These are phyloP conservation scores for Magnolia kwangsiensis DNA, from an alignment of 164 flowering plant genomes.

Conservation along the genomic window DNA sequence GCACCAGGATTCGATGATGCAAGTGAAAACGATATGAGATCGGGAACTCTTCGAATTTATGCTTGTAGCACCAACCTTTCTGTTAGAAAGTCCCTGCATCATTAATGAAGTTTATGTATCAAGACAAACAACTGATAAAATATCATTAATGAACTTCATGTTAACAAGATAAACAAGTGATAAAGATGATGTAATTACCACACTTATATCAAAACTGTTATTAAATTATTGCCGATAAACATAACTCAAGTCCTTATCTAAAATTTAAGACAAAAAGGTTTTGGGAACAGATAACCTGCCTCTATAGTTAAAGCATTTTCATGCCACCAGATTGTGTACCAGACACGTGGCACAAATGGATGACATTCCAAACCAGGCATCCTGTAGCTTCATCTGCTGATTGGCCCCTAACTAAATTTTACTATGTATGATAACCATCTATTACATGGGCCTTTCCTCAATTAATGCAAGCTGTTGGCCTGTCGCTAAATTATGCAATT, in stretches of 20 bases:
- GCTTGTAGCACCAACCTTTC: conserved; percentile 87
- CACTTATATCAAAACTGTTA: too few relatives aligned
- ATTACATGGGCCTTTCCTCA: not conserved
- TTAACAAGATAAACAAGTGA: too few relatives aligned
- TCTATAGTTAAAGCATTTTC: not conserved
- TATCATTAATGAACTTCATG: not conserved
- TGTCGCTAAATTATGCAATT: not conserved
- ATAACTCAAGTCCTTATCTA: too few relatives aligned
- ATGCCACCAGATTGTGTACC: not conserved
- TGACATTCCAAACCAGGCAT: not conserved
- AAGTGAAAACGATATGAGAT: conserved; percentile 84
- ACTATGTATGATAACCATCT: too few relatives aligned
- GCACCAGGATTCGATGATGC: conserved; percentile 89
- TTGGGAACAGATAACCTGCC: not conserved
- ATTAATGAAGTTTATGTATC: not conserved
- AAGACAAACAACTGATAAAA: too few relatives aligned
- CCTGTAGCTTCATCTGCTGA: not conserved
- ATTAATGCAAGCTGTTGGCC: not conserved
- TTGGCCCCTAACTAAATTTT: too few relatives aligned
- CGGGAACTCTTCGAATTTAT: conserved; percentile 90
- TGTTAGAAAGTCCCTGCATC: conserved; percentile 89
- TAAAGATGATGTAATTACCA: not conserved
- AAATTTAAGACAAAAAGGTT: not conserved
- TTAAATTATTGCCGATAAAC: too few relatives aligned
- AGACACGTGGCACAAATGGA: not conserved